Evolutionary conservation across 306 rosid species (phyloP), one percentile per base, ranked within the genome.

Genomic region (Quillaja saponaria): DNA sequence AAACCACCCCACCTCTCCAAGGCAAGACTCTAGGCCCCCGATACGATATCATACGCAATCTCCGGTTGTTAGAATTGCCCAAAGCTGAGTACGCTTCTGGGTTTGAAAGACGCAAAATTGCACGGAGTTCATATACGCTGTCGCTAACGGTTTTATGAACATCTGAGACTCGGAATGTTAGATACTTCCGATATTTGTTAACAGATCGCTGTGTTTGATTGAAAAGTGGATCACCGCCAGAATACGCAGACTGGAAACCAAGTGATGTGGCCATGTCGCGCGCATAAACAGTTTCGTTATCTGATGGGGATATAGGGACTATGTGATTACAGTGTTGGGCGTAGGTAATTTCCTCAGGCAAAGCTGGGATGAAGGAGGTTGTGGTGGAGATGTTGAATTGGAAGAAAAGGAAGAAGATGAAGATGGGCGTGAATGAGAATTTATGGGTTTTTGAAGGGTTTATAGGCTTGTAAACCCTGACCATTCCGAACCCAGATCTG

Each of bases 171-270:
- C 46, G 71, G 12, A 91, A 73, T n/a, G 46, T 28, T 9, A 68
- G 20, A 45, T n/a, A 55, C 21, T 63, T 80, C 1, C 38, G 49
- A 52, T 6, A 31, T 31, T 14, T 38, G 0, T 19, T 3, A 39
- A 64, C 12, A 15, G 52, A 16, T 15, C 21, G 49, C 9, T 45
- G n/a, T 57, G 80, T 67, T 51, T 8, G 47, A n/a, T 71, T 72
- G 76, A 87, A 66, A 13, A 85, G 42, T 11, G 54, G 80, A 34
- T 69, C 80, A 48, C 95, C 95, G 45, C 91, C 95, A 40, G 78
- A 85, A 74, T 67, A 87, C 0, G 82, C 85, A 28, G 18, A 55
- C 34, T 61, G 63, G 58, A 85, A 68, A 5, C 31, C 76, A 41
- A 84, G 71, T 25, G 68, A 52, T 3, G 49, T 52, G 42, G 42